A percentile compares a stretch with the other conserved stretches of the same genome.
Conservation (phyloP, 176 grass and related monocot genomes). For the Aegilops bicornis region DNA sequence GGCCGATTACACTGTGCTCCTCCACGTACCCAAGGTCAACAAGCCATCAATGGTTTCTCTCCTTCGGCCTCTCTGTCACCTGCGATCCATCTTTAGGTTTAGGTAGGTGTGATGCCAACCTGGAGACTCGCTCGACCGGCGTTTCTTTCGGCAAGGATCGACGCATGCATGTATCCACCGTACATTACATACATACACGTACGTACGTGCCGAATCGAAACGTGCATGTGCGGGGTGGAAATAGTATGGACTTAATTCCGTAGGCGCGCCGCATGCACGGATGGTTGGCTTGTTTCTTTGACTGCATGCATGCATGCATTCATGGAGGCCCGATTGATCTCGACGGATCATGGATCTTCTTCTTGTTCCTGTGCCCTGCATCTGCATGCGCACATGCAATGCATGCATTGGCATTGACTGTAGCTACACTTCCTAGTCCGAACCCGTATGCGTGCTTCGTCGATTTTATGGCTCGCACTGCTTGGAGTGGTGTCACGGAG, state of each 20-base stretch:
- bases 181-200: not conserved
- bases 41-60: constrained; percentile 18
- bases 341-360: not conserved
- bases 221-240: not conserved
- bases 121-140: not conserved
- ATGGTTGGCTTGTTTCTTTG: constrained; percentile 22
- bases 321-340: too few species aligned
- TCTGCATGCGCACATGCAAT: not conserved
- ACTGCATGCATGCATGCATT: not conserved
- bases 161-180: not conserved
- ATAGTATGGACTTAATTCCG: not conserved
- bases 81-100: not conserved
- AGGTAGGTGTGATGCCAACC: not conserved
- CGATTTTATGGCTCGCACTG: not conserved
- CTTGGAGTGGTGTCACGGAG: not conserved
- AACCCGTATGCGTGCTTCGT: not conserved
- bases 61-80: not conserved
- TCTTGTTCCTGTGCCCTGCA: too few species aligned
- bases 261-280: not conserved
- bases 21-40: not conserved
- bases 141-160: too few species aligned
- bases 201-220: not conserved
- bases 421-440: not conserved
- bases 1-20: not conserved
- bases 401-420: not conserved